Conservation (phyloP, 164 flowering plant species). For the Malania oleifera region DNA sequence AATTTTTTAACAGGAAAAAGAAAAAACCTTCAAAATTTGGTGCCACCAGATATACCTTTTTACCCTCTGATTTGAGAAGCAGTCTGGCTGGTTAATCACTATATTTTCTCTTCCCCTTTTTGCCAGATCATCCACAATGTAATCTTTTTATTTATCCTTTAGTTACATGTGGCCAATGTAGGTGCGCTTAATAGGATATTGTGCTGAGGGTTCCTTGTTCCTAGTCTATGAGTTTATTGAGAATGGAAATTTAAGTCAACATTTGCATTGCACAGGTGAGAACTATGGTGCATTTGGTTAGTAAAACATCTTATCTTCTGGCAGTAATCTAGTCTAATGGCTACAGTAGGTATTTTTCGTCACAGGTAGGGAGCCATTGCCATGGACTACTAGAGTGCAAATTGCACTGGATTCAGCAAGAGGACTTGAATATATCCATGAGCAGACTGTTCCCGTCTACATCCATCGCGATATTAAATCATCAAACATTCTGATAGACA, state of each 20-base stretch:
- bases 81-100: too few relatives aligned
- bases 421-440: slow-evolving; percentile 96
- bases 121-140: too few relatives aligned
- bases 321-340: background rate
- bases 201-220: slow-evolving; percentile 73
- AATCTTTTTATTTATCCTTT: too few relatives aligned
- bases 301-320: background rate
- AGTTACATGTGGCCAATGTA: too few relatives aligned
- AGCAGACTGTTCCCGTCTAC: slow-evolving; percentile 90
- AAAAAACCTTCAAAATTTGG: too few relatives aligned
- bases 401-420: slow-evolving; percentile 97
- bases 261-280: slow-evolving; percentile 70
- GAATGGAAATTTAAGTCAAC: slow-evolving; percentile 84
- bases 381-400: slow-evolving; percentile 84
- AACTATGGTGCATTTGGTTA: background rate
- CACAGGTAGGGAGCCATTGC: slow-evolving; percentile 59
- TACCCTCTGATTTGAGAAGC: too few relatives aligned
- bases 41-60: too few relatives aligned
- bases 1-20: too few relatives aligned
- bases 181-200: slow-evolving; percentile 95
- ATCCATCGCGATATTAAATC: slow-evolving; percentile 96
- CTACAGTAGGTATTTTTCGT: slow-evolving; percentile 6
- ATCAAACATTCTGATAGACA: slow-evolving; percentile 91
- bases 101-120: too few relatives aligned
- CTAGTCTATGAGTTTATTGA: slow-evolving; percentile 85